Evolutionary conservation across 257 asterid species (phyloP).

Genomic region (Pogostemon cablin): DNA sequence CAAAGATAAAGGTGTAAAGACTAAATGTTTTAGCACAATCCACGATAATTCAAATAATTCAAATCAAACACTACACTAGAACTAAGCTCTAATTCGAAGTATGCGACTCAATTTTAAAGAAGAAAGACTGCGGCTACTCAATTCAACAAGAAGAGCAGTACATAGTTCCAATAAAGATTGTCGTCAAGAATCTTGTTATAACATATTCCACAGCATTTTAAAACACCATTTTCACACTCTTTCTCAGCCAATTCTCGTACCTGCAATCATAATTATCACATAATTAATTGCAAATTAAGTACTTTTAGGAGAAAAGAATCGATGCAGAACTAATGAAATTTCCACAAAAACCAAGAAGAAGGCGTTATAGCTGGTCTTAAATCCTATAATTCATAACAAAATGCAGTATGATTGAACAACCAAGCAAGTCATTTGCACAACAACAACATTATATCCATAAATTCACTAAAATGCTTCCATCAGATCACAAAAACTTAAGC

Average conservation of each 20-base stretch:
- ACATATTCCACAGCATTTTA: slow-evolving; percentile 91
- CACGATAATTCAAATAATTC: too few species aligned
- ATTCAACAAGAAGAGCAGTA: slow-evolving; percentile 50
- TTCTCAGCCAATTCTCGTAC: slow-evolving; percentile 97
- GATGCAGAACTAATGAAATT: slow-evolving; percentile 17
- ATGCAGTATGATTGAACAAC: slow-evolving; percentile 27
- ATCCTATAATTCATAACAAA: not conserved
- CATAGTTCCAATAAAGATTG: slow-evolving; percentile 99
- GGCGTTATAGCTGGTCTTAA: not conserved
- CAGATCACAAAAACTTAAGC: slow-evolving; percentile 23
- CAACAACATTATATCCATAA: slow-evolving; percentile 30
- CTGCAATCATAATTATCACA: slow-evolving; percentile 42
- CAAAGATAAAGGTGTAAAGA: too few species aligned
- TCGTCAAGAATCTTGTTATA: slow-evolving; percentile 81
- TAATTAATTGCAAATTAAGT: too few species aligned
- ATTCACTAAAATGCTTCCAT: slow-evolving; percentile 31
- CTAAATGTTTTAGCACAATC: too few species aligned
- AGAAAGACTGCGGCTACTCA: slow-evolving; percentile 32
- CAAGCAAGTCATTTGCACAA: not conserved
- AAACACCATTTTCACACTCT: slow-evolving; percentile 89
- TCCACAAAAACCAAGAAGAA: not conserved
- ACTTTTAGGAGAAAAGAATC: too few species aligned
- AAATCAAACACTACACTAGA: too few species aligned
- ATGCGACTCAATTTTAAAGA: slow-evolving; percentile 5
- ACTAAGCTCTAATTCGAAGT: too few species aligned